These are phyloP conservation scores for Cytospora mali DNA, from an alignment of 2,329 filamentous ascomycete species.

Conservation along the genomic window DNA sequence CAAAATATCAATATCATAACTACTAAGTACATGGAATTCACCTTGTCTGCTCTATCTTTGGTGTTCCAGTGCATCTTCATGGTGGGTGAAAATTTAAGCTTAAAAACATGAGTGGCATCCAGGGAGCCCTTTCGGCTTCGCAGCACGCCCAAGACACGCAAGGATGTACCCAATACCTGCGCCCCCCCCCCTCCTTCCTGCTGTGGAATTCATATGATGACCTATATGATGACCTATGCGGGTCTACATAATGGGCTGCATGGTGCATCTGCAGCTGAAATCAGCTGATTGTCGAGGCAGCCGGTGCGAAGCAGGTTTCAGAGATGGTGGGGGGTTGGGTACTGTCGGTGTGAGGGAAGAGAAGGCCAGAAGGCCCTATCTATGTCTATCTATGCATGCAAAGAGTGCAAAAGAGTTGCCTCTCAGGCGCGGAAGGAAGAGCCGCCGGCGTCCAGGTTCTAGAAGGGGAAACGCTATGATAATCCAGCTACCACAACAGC, in stretches of 20 bases:
- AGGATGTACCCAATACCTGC: not conserved
- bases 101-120: not conserved
- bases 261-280: conserved; percentile 11
- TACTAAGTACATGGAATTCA: not conserved
- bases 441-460: not conserved
- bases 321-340: not conserved
- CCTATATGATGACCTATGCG: conserved; percentile 14
- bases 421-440: not conserved
- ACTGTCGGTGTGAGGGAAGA: not conserved
- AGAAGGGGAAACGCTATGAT: not conserved
- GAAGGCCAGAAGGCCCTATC: not conserved
- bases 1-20: not conserved
- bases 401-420: too few relatives aligned
- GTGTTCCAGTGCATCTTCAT: not conserved
- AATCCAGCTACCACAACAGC: not conserved
- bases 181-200: not conserved
- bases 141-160: not conserved
- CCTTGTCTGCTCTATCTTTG: not conserved
- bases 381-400: not conserved
- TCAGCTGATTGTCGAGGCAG: conserved; percentile 17
- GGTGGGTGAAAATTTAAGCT: not conserved
- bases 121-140: not conserved
- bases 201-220: conserved; percentile 9
- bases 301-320: conserved; percentile 13
- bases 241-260: conserved; percentile 19